phyloP scores from a whole-genome alignment of 148 eudicot genomes.

The Nepenthes gracilis region DNA sequence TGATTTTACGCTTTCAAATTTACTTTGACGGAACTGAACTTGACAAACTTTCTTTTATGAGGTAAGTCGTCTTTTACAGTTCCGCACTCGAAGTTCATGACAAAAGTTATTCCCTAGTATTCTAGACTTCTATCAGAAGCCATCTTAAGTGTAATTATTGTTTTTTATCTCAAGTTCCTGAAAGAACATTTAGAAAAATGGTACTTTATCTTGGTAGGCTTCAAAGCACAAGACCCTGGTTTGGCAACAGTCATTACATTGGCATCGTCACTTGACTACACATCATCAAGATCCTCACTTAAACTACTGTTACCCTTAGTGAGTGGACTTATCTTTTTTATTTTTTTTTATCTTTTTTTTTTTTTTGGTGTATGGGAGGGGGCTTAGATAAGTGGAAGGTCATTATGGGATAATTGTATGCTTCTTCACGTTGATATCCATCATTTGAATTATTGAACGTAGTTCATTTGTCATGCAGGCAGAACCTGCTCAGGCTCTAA shows the following conservation, averaged over 20 bases:
- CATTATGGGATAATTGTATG: neutral
- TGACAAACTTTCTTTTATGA: too few species aligned
- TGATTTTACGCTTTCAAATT: too few species aligned
- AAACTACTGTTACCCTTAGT: conserved; percentile 45
- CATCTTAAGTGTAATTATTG: neutral
- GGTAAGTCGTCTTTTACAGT: too few species aligned
- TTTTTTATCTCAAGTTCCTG: neutral
- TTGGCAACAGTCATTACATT: conserved; percentile 49
- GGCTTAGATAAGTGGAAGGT: conserved; percentile 6
- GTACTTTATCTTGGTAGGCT: conserved; percentile 18
- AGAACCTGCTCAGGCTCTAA: conserved; percentile 50
- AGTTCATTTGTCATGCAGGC: conserved; percentile 16
- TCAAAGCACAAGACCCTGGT: conserved; percentile 21
- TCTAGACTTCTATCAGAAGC: too few species aligned
- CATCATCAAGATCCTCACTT: conserved; percentile 49
- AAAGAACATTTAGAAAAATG: neutral
- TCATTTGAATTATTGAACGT: neutral
- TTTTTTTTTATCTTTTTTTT: too few species aligned
- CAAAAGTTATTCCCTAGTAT: too few species aligned
- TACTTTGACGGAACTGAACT: too few species aligned
- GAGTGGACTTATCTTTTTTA: conserved; percentile 1
- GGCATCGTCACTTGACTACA: conserved; percentile 62
- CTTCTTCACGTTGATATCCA: neutral
- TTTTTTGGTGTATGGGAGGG: too few species aligned
- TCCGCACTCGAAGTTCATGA: too few species aligned